Percentiles rank a stretch among this genome's conserved stretches.
phyloP scores from a whole-genome alignment of 305 asterid genomes.

The Andrographis paniculata region DNA sequence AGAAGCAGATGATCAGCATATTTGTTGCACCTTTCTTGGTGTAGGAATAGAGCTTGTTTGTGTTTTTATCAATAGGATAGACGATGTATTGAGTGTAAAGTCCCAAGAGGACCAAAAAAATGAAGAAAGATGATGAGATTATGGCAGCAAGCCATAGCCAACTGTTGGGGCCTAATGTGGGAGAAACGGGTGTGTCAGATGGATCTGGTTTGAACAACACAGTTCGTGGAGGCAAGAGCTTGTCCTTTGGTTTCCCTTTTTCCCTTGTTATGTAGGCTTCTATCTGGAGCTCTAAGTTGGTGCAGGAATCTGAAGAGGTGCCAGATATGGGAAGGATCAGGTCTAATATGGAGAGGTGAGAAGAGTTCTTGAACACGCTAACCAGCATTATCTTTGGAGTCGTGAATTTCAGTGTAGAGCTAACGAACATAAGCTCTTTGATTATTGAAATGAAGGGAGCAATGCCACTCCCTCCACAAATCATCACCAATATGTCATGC shows the following conservation, averaged over 20 bases:
- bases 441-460: slow-evolving; percentile 85
- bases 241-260: slow-evolving; percentile 30
- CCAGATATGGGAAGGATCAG: slow-evolving; percentile 42
- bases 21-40: slow-evolving; percentile 43
- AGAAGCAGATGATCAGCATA: slow-evolving; percentile 44
- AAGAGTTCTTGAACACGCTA: slow-evolving; percentile 40
- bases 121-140: slow-evolving; percentile 45
- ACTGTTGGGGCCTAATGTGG: slow-evolving; percentile 48
- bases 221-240: slow-evolving; percentile 24
- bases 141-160: slow-evolving; percentile 66
- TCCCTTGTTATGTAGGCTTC: slow-evolving; percentile 69
- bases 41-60: slow-evolving; percentile 41
- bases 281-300: slow-evolving; percentile 33
- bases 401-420: slow-evolving; percentile 34
- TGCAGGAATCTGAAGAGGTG: slow-evolving; percentile 25
- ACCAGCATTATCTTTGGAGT: slow-evolving; percentile 47
- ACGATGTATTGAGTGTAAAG: slow-evolving; percentile 41
- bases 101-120: slow-evolving; percentile 44
- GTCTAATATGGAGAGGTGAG: slow-evolving; percentile 55
- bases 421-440: slow-evolving; percentile 46
- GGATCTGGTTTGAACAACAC: slow-evolving; percentile 41
- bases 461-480: slow-evolving; percentile 95
- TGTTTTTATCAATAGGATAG: slow-evolving; percentile 52
- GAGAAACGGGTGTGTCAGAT: slow-evolving; percentile 39
- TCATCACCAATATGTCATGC: slow-evolving; percentile 68